A percentile compares a stretch with the other conserved stretches of the same genome.
phyloP scores from a whole-genome alignment of 441 rosid species.

The Adansonia gregorii region DNA sequence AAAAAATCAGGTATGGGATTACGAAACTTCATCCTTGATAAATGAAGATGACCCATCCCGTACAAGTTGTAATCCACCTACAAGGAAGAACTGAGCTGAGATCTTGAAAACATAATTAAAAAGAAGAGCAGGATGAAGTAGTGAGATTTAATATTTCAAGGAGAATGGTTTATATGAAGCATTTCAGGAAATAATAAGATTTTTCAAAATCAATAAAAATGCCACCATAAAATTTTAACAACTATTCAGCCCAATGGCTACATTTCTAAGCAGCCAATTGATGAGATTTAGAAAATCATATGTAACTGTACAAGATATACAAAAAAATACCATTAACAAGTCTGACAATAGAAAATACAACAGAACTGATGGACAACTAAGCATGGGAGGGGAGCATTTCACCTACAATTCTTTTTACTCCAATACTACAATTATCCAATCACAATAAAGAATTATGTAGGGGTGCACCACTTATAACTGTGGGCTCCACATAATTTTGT shows the following conservation, averaged over 20 bases:
- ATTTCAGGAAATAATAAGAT: conserved; percentile 13
- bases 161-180: conserved; percentile 2
- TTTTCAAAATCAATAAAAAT: conserved; percentile 8
- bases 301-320: neutral
- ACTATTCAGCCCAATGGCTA: conserved; percentile 9
- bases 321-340: conserved; percentile 8
- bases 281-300: neutral
- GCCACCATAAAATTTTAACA: conserved; percentile 14
- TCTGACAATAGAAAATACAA: conserved; percentile 18
- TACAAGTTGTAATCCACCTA: conserved; percentile 92
- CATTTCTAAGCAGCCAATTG: conserved; percentile 3
- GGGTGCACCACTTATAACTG: no score
- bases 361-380: neutral
- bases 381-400: neutral
- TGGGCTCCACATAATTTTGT: no score
- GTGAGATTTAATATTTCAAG: neutral
- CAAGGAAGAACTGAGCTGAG: conserved; percentile 26
- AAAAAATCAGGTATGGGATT: conserved; percentile 68
- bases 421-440: no score
- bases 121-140: neutral
- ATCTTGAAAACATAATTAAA: conserved; percentile 22
- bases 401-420: no score
- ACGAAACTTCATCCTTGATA: conserved; percentile 86
- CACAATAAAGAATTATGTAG: no score
- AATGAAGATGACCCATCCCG: conserved; percentile 96